Percentiles rank a stretch among this genome's conserved stretches.
phyloP scores from a whole-genome alignment of 768 basidiomycete species.

The Boletus rubroflammeus region DNA sequence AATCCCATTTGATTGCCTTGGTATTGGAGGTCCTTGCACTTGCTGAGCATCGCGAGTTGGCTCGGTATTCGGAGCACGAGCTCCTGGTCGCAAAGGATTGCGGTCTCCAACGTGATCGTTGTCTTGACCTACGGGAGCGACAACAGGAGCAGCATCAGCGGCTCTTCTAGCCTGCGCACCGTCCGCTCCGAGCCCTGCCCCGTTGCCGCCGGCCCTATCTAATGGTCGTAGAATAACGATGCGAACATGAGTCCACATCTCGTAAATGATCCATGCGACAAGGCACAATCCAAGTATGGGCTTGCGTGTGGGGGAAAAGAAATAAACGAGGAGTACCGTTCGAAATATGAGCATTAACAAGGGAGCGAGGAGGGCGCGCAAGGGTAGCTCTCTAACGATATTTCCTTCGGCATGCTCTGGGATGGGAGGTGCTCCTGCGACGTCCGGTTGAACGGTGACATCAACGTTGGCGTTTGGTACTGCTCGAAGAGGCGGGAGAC shows the following conservation, averaged over 20 bases:
- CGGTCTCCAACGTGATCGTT: constrained; percentile 15
- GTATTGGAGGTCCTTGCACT: constrained; percentile 28
- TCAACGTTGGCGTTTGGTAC: constrained; percentile 27
- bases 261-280: constrained; percentile 68
- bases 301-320: constrained; percentile 71
- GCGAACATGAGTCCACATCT: constrained; percentile 69
- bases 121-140: constrained; percentile 15
- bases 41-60: constrained; percentile 17
- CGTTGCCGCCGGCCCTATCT: constrained; percentile 31
- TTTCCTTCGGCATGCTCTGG: constrained; percentile 31
- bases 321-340: constrained; percentile 66
- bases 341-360: constrained; percentile 66
- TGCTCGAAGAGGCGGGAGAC: constrained; percentile 49
- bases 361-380: constrained; percentile 67
- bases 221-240: constrained; percentile 38
- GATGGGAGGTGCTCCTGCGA: constrained; percentile 14
- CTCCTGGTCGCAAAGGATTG: constrained; percentile 15
- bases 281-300: constrained; percentile 67
- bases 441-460: constrained; percentile 16
- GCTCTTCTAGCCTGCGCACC: constrained; percentile 17
- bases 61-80: constrained; percentile 14
- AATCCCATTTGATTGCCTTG: constrained; percentile 31
- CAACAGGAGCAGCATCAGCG: constrained; percentile 25
- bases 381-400: constrained; percentile 50
- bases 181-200: constrained; percentile 19